These are phyloP conservation scores for Psophocarpus tetragonolobus DNA, from an alignment of 306 rosid species.

Conservation along the genomic window DNA sequence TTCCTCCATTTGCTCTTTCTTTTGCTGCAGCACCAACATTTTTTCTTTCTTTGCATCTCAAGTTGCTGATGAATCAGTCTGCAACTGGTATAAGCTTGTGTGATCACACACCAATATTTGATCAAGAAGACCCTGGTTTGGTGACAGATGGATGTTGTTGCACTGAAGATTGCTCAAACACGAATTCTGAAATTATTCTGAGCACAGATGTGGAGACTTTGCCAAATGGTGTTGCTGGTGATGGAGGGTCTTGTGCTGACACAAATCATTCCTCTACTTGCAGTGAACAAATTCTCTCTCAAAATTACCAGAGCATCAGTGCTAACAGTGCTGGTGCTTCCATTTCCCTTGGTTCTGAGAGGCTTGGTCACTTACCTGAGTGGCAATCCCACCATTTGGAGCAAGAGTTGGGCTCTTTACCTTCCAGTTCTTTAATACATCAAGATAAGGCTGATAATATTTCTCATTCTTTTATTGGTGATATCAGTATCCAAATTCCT, in stretches of 20 bases:
- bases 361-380: conserved; percentile 35
- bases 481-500: conserved; percentile 68
- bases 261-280: conserved; percentile 43
- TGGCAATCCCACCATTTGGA: conserved; percentile 43
- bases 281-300: conserved; percentile 35
- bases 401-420: conserved; percentile 39
- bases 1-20: conserved; percentile 75
- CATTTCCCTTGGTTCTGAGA: conserved; percentile 41
- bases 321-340: conserved; percentile 43
- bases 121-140: conserved; percentile 47
- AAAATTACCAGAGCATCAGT: conserved; percentile 33
- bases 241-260: conserved; percentile 44
- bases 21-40: conserved; percentile 84
- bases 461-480: conserved; percentile 49
- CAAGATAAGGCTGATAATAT: conserved; percentile 49
- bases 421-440: conserved; percentile 36
- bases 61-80: conserved; percentile 71
- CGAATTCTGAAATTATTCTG: conserved; percentile 33
- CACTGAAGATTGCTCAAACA: conserved; percentile 42
- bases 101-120: conserved; percentile 44
- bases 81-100: conserved; percentile 52
- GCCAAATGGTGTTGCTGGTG: conserved; percentile 39
- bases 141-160: conserved; percentile 40
- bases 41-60: conserved; percentile 81
- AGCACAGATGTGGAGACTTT: conserved; percentile 41